These are phyloP conservation scores for Vitis hybrid DNA, from an alignment of 177 flowering plant species.

Conservation along the genomic window DNA sequence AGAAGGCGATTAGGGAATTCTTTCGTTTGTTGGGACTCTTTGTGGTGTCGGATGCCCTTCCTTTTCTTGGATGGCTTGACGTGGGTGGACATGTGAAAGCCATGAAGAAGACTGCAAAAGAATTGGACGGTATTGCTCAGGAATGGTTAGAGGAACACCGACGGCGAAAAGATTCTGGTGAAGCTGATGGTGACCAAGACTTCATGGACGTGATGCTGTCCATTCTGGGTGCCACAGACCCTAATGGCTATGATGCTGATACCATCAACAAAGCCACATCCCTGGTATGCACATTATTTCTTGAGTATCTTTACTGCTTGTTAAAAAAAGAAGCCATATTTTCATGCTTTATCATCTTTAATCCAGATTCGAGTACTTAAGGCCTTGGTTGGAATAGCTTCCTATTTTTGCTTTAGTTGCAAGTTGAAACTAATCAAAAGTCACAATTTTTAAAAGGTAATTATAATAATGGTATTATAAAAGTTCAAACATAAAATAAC, in stretches of 20 bases:
- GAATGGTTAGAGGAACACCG: conserved; percentile 18
- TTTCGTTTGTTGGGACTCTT: conserved; percentile 1
- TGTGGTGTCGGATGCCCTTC: conserved; percentile 15
- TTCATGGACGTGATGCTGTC: conserved; percentile 15
- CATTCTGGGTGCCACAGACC: background rate
- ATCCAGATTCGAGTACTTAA: too few relatives aligned
- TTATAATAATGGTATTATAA: too few relatives aligned
- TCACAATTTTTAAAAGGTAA: too few relatives aligned
- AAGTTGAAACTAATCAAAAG: too few relatives aligned
- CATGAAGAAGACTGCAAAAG: conserved; percentile 20
- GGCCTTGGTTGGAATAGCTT: too few relatives aligned
- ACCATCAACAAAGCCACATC: conserved; percentile 11
- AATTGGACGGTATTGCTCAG: background rate
- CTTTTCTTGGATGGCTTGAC: conserved; percentile 21
- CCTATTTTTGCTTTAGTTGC: too few relatives aligned
- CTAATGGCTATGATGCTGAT: background rate
- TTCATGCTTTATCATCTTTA: too few relatives aligned
- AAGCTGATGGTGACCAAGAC: background rate
- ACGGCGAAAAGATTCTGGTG: background rate
- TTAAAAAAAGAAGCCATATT: too few relatives aligned
- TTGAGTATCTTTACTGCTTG: too few relatives aligned
- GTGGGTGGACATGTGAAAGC: conserved; percentile 5
- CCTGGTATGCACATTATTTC: background rate
- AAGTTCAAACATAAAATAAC: too few relatives aligned
- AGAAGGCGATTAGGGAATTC: conserved; percentile 8